Percentiles rank a stretch among this genome's conserved stretches.
These are phyloP conservation scores for Cutaneotrichosporon mucoides DNA, from an alignment of 1,284 basidiomycete genomes.

Conservation along the genomic window DNA sequence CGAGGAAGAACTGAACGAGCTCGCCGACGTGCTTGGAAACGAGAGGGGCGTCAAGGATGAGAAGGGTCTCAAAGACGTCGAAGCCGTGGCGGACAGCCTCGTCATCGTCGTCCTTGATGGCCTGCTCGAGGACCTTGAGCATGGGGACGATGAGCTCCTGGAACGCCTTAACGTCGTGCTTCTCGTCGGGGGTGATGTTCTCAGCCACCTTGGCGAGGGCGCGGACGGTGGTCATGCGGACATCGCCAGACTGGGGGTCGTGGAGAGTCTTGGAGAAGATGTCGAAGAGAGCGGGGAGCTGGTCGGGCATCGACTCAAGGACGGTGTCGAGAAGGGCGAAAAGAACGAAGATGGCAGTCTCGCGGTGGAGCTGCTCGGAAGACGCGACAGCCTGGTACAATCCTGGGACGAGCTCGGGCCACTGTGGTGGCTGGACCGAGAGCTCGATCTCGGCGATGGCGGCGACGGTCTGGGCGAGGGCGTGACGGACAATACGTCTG, in stretches of 20 bases:
- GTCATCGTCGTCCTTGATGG: slow-evolving; percentile 77
- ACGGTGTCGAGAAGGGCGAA: slow-evolving; percentile 89
- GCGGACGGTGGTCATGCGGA: slow-evolving; percentile 85
- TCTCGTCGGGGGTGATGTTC: slow-evolving; percentile 86
- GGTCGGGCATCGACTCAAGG: slow-evolving; percentile 77
- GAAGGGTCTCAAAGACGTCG: slow-evolving; percentile 92
- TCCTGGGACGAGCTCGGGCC: slow-evolving; percentile 86
- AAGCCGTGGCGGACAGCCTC: slow-evolving; percentile 82
- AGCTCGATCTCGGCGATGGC: slow-evolving; percentile 90
- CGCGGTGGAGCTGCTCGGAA: slow-evolving; percentile 67
- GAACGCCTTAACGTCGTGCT: slow-evolving; percentile 81
- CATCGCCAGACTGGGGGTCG: slow-evolving; percentile 86
- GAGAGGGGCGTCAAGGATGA: slow-evolving; percentile 90
- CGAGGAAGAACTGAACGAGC: slow-evolving; percentile 83
- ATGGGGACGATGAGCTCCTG: slow-evolving; percentile 85
- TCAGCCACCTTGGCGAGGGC: slow-evolving; percentile 89
- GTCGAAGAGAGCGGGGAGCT: slow-evolving; percentile 73
- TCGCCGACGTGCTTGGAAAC: slow-evolving; percentile 84
- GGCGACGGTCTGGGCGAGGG: slow-evolving; percentile 85
- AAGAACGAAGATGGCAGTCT: slow-evolving; percentile 87
- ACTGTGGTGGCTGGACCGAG: slow-evolving; percentile 61
- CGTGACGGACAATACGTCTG: slow-evolving; percentile 82
- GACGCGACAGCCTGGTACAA: slow-evolving; percentile 76
- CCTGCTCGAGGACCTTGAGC: slow-evolving; percentile 83
- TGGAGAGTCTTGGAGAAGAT: slow-evolving; percentile 73